These are phyloP conservation scores for Cordia subcordata DNA, from an alignment of 257 asterid species.

Conservation along the genomic window DNA sequence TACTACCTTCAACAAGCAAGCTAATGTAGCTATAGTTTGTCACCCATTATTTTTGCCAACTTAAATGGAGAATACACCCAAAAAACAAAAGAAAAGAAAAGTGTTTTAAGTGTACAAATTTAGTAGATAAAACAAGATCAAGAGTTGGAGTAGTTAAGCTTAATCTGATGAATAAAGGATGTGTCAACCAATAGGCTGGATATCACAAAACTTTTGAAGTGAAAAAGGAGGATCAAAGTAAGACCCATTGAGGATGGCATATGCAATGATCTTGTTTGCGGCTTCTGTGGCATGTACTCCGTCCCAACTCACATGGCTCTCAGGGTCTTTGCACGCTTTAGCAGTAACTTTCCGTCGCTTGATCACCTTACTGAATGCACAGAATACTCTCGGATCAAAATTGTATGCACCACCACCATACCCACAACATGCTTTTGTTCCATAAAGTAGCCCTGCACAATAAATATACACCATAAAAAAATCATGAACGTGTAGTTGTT, in stretches of 20 bases:
- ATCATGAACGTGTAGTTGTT: neutral
- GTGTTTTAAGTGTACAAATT: no score
- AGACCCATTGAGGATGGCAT: slow-evolving; percentile 52
- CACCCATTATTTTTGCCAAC: no score
- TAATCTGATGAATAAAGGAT: no score
- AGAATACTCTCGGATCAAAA: slow-evolving; percentile 37
- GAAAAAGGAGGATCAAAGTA: slow-evolving; percentile 48
- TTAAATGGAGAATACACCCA: no score
- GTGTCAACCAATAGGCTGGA: slow-evolving; percentile 41
- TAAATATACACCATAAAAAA: neutral
- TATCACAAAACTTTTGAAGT: slow-evolving; percentile 40
- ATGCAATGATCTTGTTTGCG: slow-evolving; percentile 59
- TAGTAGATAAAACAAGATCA: no score
- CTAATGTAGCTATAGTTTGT: no score
- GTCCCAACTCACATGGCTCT: slow-evolving; percentile 69
- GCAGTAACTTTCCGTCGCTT: slow-evolving; percentile 41
- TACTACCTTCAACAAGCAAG: no score
- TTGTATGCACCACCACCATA: slow-evolving; percentile 67
- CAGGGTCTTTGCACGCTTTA: slow-evolving; percentile 54
- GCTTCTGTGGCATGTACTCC: slow-evolving; percentile 82
- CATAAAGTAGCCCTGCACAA: slow-evolving; percentile 53
- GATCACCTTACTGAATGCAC: slow-evolving; percentile 44
- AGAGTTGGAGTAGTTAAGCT: no score
- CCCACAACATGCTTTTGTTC: slow-evolving; percentile 81
- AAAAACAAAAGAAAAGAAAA: no score